Evolutionary conservation across 2,329 filamentous ascomycete species (phyloP).

Genomic region (Colletotrichum falcatum): DNA sequence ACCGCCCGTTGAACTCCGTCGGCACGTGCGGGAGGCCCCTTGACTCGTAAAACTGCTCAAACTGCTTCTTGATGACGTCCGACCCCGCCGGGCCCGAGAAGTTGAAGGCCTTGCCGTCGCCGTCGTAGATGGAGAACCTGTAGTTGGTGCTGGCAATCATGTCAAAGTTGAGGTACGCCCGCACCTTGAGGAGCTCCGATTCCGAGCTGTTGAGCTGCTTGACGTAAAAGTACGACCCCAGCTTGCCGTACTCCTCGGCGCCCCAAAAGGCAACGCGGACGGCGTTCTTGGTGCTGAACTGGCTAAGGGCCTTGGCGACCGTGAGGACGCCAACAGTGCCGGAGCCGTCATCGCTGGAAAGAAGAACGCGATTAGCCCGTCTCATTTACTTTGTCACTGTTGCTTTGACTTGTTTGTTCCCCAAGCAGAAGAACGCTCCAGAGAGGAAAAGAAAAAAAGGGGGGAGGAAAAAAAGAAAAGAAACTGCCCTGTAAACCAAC

Average conservation of each 20-base stretch:
- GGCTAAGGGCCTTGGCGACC: conserved; percentile 56
- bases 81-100: conserved; percentile 66
- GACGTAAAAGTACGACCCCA: conserved; percentile 64
- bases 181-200: conserved; percentile 61
- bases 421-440: too few relatives aligned
- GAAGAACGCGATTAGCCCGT: neutral
- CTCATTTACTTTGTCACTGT: neutral
- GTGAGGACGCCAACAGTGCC: conserved; percentile 63
- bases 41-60: conserved; percentile 64
- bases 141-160: conserved; percentile 66
- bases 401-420: too few relatives aligned
- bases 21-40: conserved; percentile 65
- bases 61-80: conserved; percentile 69
- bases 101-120: conserved; percentile 71
- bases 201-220: conserved; percentile 54
- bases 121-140: conserved; percentile 67
- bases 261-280: conserved; percentile 65
- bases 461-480: too few relatives aligned
- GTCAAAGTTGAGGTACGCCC: conserved; percentile 68
- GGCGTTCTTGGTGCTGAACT: conserved; percentile 60
- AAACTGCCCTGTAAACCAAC: conserved; percentile 25
- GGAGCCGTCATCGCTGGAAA: conserved; percentile 67
- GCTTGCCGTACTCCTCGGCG: conserved; percentile 63
- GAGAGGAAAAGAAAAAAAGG: too few relatives aligned
- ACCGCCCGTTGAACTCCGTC: conserved; percentile 73